Conservation (phyloP, 805 yeast genomes). For the Isabelozyma heimii region DNA sequence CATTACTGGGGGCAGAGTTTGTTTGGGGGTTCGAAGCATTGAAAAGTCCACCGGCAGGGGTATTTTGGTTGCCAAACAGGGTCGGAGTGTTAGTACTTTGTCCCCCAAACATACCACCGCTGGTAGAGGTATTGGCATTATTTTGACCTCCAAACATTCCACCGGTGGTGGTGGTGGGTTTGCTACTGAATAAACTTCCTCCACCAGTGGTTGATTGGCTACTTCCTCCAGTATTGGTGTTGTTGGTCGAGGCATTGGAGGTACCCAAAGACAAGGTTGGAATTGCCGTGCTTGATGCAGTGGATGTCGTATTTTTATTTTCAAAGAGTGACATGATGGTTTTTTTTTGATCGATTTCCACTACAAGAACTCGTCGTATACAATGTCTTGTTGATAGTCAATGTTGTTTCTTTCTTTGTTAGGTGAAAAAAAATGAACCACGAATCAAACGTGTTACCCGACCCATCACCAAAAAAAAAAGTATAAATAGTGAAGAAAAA, state of each 20-base stretch:
- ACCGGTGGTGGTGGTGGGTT: background rate
- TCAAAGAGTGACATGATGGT: background rate
- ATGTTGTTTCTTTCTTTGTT: background rate
- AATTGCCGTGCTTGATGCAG: background rate
- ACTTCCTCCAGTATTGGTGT: background rate
- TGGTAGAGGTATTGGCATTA: background rate
- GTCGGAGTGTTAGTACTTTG: background rate
- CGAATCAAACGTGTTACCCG: background rate
- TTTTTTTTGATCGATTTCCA: background rate
- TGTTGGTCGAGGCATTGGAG: background rate
- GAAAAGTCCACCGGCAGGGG: background rate
- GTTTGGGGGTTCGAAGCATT: slow-evolving; percentile 1
- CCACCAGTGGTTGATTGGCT: background rate
- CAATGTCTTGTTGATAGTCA: background rate
- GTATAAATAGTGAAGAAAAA: background rate
- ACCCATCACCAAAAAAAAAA: background rate
- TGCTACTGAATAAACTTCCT: background rate
- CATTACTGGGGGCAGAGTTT: slow-evolving; percentile 3
- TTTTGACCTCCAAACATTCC: background rate
- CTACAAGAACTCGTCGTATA: background rate
- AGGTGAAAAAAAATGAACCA: background rate
- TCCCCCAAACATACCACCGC: background rate
- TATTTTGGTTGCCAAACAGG: background rate
- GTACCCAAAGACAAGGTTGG: background rate
- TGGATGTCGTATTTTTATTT: background rate